phyloP scores from a whole-genome alignment of 768 basidiomycete genomes.

The Hemileccinum impolitum region DNA sequence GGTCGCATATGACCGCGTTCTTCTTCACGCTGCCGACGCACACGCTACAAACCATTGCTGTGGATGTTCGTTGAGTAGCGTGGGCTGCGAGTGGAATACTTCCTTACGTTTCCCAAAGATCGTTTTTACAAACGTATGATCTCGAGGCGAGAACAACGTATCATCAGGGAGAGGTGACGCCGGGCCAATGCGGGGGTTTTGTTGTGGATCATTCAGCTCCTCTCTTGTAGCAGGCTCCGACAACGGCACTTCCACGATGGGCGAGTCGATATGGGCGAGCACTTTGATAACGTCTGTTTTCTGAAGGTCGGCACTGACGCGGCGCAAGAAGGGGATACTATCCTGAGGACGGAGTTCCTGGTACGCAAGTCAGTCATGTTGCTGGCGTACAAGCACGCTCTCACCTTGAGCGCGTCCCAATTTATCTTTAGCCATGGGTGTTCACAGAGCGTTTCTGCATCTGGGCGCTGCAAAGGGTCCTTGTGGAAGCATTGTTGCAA shows the following conservation, averaged over 20 bases:
- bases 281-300: conserved; percentile 64
- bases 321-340: conserved; percentile 91
- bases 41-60: conserved; percentile 86
- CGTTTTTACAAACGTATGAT: conserved; percentile 88
- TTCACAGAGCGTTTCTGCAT: conserved; percentile 80
- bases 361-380: background rate
- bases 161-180: conserved; percentile 29
- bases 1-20: conserved; percentile 81
- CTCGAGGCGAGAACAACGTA: conserved; percentile 52
- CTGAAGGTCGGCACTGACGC: conserved; percentile 83
- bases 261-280: conserved; percentile 37
- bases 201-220: conserved; percentile 36
- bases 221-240: conserved; percentile 45
- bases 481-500: conserved; percentile 88
- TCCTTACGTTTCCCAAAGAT: conserved; percentile 87
- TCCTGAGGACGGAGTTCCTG: conserved; percentile 88
- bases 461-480: conserved; percentile 78
- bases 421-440: conserved; percentile 87
- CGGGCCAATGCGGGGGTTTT: conserved; percentile 38
- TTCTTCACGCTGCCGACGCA: conserved; percentile 80
- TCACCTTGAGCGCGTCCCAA: conserved; percentile 76
- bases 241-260: conserved; percentile 36
- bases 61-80: conserved; percentile 6
- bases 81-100: background rate
- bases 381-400: conserved; percentile 7